These are phyloP conservation scores for Rhododendron ovatum DNA, from an alignment of 148 eudicot genomes.

Conservation along the genomic window DNA sequence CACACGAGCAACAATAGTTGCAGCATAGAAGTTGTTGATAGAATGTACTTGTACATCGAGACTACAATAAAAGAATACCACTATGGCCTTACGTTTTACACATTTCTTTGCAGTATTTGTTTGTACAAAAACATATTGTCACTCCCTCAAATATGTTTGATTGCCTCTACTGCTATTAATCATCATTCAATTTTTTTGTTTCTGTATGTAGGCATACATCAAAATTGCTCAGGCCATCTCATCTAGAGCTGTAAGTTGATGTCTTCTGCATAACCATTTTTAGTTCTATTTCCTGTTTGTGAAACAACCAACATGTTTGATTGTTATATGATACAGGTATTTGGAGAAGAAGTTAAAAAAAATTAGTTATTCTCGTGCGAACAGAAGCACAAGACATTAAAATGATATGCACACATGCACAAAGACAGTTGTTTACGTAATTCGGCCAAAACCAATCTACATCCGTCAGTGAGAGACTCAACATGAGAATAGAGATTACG, in stretches of 20 bases:
- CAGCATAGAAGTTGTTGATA: neutral
- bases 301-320: neutral
- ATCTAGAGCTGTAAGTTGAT: conserved; percentile 82
- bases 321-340: neutral
- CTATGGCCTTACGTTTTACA: neutral
- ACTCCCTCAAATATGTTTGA: neutral
- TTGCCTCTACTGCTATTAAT: neutral
- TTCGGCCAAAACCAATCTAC: neutral
- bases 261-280: neutral
- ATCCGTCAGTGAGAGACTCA: neutral
- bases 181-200: neutral
- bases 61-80: neutral
- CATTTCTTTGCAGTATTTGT: neutral
- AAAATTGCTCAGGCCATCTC: conserved; percentile 98
- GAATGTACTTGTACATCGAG: neutral
- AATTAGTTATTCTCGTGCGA: neutral
- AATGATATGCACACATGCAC: neutral
- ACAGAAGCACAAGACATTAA: neutral
- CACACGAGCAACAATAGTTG: neutral
- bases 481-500: neutral
- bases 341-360: neutral
- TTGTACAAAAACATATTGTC: neutral
- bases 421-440: neutral
- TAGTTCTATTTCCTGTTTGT: neutral
- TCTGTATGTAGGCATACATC: conserved; percentile 72